Conservation (phyloP, 2,329 filamentous ascomycete species). For the Cladosporium sphaerospermum region DNA sequence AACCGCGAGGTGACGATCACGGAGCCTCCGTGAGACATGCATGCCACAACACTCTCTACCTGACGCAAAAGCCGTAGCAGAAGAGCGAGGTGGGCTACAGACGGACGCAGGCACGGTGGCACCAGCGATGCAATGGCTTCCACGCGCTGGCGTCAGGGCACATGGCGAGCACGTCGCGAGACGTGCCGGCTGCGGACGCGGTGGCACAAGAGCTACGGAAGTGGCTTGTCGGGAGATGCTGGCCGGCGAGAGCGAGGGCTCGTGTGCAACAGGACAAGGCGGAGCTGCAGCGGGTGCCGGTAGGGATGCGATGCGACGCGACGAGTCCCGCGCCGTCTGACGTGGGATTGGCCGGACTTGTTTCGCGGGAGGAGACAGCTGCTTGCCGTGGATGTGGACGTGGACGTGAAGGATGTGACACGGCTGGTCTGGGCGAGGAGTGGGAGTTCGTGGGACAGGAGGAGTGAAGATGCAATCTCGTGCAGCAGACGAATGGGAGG, state of each 20-base stretch:
- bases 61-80: too few species aligned
- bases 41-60: too few species aligned
- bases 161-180: constrained; percentile 9
- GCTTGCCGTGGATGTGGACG: background rate
- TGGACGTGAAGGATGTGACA: background rate
- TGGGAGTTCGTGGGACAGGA: background rate
- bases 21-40: too few species aligned
- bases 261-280: background rate
- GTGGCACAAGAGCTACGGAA: background rate
- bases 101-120: too few species aligned
- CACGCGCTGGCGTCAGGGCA: constrained; percentile 11
- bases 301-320: background rate
- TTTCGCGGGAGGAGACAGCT: background rate
- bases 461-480: background rate
- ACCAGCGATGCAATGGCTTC: background rate
- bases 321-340: background rate
- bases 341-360: background rate
- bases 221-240: too few species aligned
- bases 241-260: background rate
- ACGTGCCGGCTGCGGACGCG: background rate
- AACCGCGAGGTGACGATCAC: too few species aligned
- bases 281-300: background rate
- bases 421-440: background rate
- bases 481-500: background rate
- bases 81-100: too few species aligned